A percentile compares a stretch with the other conserved stretches of the same genome.
Conservation (phyloP, 2,329 filamentous ascomycete genomes). For the Diaporthe helianthi region DNA sequence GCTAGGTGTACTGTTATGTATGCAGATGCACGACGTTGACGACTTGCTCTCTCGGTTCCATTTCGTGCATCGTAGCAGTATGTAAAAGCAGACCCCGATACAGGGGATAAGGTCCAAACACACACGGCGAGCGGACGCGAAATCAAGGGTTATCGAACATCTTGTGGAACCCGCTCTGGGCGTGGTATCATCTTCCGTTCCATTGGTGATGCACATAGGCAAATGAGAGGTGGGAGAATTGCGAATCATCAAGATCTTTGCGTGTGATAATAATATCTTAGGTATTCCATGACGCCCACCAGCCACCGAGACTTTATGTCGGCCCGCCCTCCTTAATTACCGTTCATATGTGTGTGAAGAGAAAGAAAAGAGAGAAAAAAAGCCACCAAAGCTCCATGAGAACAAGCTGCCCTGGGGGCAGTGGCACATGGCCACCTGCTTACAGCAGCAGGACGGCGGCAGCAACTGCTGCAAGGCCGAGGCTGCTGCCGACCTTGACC, state of each 20-base stretch:
- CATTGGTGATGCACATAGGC: background rate
- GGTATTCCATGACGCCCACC: slow-evolving; percentile 24
- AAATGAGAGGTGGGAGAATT: background rate
- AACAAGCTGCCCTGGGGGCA: background rate
- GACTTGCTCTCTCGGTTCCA: background rate
- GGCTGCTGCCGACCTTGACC: slow-evolving; percentile 49
- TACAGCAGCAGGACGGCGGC: slow-evolving; percentile 53
- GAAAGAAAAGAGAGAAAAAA: background rate
- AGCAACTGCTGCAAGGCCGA: slow-evolving; percentile 54
- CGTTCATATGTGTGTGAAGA: slow-evolving; percentile 2
- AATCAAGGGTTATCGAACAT: no score
- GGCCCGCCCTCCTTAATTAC: slow-evolving; percentile 17
- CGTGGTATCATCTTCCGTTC: slow-evolving; percentile 14
- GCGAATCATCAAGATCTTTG: slow-evolving; percentile 19
- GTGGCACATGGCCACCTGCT: slow-evolving; percentile 32
- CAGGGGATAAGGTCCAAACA: no score
- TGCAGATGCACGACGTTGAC: no score
- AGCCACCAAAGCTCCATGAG: background rate
- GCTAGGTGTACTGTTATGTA: no score
- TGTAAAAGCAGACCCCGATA: background rate
- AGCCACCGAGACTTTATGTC: slow-evolving; percentile 14
- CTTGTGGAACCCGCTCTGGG: background rate
- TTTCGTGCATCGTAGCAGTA: background rate
- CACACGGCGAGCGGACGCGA: background rate
- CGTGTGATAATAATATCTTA: slow-evolving; percentile 11